A percentile compares a stretch with the other conserved stretches of the same genome.
phyloP scores from a whole-genome alignment of 768 basidiomycete species.

The Lepiota brunneoincarnata region DNA sequence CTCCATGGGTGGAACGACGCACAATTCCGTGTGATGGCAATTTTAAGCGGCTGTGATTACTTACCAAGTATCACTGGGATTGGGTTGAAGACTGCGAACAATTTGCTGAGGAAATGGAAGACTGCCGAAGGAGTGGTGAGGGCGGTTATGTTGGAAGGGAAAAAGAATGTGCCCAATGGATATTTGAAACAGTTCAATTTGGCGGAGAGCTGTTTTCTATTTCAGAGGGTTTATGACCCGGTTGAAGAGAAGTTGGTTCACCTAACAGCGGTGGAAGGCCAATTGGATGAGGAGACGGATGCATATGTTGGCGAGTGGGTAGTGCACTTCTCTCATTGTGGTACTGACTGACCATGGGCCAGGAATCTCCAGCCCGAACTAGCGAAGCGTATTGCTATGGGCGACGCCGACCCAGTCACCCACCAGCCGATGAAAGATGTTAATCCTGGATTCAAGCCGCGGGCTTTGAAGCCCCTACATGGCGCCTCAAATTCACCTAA shows the following conservation, averaged over 20 bases:
- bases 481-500: slow-evolving; percentile 19
- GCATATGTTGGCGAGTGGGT: slow-evolving; percentile 71
- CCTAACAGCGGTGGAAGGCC: slow-evolving; percentile 58
- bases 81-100: slow-evolving; percentile 91
- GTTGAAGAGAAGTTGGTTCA: slow-evolving; percentile 59
- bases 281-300: slow-evolving; percentile 60
- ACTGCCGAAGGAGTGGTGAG: slow-evolving; percentile 82
- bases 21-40: slow-evolving; percentile 92
- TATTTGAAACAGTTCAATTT: slow-evolving; percentile 75
- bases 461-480: slow-evolving; percentile 39
- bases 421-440: slow-evolving; percentile 75
- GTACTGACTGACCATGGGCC: slow-evolving; percentile 10
- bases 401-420: slow-evolving; percentile 70
- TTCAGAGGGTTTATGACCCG: slow-evolving; percentile 93
- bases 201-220: slow-evolving; percentile 89
- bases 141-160: slow-evolving; percentile 76
- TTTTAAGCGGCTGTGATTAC: slow-evolving; percentile 92
- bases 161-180: slow-evolving; percentile 71
- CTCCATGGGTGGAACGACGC: slow-evolving; percentile 86
- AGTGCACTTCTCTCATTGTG: background rate
- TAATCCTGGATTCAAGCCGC: slow-evolving; percentile 61
- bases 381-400: slow-evolving; percentile 65
- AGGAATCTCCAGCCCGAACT: slow-evolving; percentile 65
- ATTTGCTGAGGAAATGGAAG: slow-evolving; percentile 78
- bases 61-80: slow-evolving; percentile 87